Evolutionary conservation across 1,284 basidiomycete genomes (phyloP).

Genomic region (Pseudozyma sp.): DNA sequence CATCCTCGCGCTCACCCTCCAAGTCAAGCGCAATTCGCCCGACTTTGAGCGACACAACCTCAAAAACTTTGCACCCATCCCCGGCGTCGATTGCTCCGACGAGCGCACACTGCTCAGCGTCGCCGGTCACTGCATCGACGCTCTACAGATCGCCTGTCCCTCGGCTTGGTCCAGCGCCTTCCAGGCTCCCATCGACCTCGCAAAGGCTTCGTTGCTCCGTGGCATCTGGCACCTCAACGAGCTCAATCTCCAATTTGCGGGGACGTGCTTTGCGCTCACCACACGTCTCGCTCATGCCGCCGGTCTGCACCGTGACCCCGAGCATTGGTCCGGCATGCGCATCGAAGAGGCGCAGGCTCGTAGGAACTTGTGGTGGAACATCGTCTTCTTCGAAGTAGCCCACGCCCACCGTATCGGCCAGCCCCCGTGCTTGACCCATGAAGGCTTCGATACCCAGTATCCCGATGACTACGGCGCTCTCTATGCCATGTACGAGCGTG

Average conservation of each 20-base stretch:
- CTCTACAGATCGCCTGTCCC: constrained; percentile 59
- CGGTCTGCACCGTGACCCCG: constrained; percentile 57
- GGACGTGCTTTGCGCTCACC: constrained; percentile 55
- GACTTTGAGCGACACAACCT: constrained; percentile 37
- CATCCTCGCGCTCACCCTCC: constrained; percentile 59
- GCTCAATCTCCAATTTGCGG: constrained; percentile 58
- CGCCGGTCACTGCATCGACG: constrained; percentile 57
- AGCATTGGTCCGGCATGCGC: constrained; percentile 57
- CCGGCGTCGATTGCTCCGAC: constrained; percentile 47
- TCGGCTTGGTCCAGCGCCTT: constrained; percentile 57
- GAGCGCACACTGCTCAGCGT: constrained; percentile 56
- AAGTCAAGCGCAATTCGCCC: constrained; percentile 50
- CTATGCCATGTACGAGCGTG: constrained; percentile 48
- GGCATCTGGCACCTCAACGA: constrained; percentile 62
- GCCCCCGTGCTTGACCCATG: constrained; percentile 50
- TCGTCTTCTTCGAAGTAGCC: constrained; percentile 49
- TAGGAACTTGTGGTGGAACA: constrained; percentile 56
- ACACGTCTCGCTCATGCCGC: constrained; percentile 59
- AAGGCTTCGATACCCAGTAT: constrained; percentile 57
- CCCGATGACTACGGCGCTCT: constrained; percentile 55
- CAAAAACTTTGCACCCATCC: constrained; percentile 29
- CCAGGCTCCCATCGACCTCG: constrained; percentile 61
- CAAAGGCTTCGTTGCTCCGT: constrained; percentile 55
- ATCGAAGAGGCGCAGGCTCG: constrained; percentile 58
- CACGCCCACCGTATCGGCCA: constrained; percentile 54